Conservation (phyloP, 1,284 basidiomycete genomes). For the Cryptococcus depauperatus region DNA sequence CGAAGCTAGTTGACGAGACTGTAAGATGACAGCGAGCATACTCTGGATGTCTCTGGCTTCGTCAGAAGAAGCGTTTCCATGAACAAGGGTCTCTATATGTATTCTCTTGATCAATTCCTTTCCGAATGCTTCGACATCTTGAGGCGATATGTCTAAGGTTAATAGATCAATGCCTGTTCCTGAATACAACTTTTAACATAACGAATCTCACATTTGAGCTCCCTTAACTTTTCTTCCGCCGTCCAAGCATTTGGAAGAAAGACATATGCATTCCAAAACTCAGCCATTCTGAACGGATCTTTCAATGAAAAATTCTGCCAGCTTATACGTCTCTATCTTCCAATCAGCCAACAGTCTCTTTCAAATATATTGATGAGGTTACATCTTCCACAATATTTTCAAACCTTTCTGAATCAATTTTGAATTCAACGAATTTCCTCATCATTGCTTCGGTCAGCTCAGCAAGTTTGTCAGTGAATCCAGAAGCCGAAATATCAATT, state of each 20-base stretch:
- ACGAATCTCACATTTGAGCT: constrained; percentile 58
- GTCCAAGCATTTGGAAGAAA: constrained; percentile 70
- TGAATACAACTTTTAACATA: background rate
- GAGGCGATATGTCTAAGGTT: constrained; percentile 54
- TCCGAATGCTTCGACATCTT: constrained; percentile 65
- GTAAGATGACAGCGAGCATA: constrained; percentile 62
- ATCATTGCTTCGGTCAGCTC: constrained; percentile 70
- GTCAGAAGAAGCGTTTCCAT: constrained; percentile 79
- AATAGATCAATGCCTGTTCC: background rate
- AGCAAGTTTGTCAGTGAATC: constrained; percentile 91
- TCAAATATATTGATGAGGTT: constrained; percentile 13
- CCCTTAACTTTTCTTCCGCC: constrained; percentile 67
- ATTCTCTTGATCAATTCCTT: constrained; percentile 58
- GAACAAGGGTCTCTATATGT: constrained; percentile 67
- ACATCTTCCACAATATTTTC: constrained; percentile 80
- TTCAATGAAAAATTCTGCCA: constrained; percentile 83
- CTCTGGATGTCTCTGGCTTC: constrained; percentile 68
- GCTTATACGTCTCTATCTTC: constrained; percentile 12
- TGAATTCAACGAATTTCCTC: constrained; percentile 60
- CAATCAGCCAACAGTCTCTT: background rate
- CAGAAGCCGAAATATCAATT: constrained; percentile 62
- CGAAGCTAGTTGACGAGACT: constrained; percentile 53
- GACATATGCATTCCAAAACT: constrained; percentile 68
- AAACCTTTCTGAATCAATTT: constrained; percentile 65
- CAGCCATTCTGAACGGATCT: constrained; percentile 73